Evolutionary conservation across 2,329 filamentous ascomycete genomes (phyloP).

Genomic region (Cladophialophora yegresii): DNA sequence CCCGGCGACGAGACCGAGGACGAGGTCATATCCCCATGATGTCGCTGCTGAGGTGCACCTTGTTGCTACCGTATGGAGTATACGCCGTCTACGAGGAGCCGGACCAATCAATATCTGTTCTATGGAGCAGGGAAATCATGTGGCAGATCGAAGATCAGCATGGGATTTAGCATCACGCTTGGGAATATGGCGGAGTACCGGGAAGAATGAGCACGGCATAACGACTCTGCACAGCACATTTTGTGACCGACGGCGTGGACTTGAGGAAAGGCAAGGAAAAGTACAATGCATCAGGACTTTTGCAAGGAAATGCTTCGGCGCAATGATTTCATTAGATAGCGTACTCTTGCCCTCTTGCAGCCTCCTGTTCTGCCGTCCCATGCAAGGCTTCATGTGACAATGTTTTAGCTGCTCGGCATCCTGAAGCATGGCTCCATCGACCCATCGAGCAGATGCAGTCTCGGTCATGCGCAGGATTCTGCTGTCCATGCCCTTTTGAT

Average conservation of each 20-base stretch:
- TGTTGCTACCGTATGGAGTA: background rate
- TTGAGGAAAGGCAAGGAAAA: background rate
- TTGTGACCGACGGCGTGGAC: background rate
- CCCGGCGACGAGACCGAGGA: conserved; percentile 25
- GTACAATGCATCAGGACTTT: background rate
- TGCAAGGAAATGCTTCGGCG: conserved; percentile 8
- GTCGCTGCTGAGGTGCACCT: background rate
- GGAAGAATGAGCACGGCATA: background rate
- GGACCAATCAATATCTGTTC: too few relatives aligned
- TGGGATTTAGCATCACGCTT: background rate
- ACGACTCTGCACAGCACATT: background rate
- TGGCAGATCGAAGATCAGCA: background rate
- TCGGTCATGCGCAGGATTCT: background rate
- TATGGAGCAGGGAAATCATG: background rate
- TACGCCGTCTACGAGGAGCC: conserved; percentile 2
- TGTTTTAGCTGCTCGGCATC: conserved; percentile 10
- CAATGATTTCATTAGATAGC: background rate
- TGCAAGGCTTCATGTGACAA: conserved; percentile 18
- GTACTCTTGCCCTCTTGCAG: background rate
- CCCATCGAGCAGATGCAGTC: background rate
- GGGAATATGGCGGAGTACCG: background rate
- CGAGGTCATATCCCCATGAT: conserved; percentile 12
- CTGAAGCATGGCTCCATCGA: background rate
- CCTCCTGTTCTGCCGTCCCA: background rate
- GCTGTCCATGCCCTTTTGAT: background rate